A percentile compares a stretch with the other conserved stretches of the same genome.
phyloP scores from a whole-genome alignment of 2,329 filamentous ascomycete species.

The Chrysosporium queenslandicum region DNA sequence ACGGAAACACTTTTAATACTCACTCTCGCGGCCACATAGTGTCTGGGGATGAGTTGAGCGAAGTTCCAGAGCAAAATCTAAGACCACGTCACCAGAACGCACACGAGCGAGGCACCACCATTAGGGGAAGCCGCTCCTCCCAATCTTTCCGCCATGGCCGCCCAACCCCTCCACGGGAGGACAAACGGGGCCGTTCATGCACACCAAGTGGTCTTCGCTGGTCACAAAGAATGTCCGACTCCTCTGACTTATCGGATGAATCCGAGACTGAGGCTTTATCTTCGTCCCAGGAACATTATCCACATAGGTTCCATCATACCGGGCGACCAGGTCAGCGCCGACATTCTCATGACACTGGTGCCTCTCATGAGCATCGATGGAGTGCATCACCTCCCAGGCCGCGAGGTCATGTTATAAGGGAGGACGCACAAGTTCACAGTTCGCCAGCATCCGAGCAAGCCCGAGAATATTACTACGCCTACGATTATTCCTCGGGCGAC shows the following conservation, averaged over 20 bases:
- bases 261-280: neutral
- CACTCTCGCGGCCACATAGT: neutral
- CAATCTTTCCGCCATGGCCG: constrained; percentile 5
- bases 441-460: neutral
- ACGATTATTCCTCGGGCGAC: constrained; percentile 6
- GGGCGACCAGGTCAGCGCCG: neutral
- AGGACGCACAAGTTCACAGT: neutral
- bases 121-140: constrained; percentile 6
- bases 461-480: neutral
- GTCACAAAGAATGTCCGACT: neutral
- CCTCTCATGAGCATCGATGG: neutral
- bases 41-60: neutral
- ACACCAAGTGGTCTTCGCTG: constrained; percentile 9
- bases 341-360: constrained; percentile 5
- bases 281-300: neutral
- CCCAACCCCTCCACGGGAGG: neutral
- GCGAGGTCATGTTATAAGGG: neutral
- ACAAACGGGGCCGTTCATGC: constrained; percentile 7
- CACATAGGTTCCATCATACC: neutral
- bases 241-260: neutral
- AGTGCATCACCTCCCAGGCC: neutral
- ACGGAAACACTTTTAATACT: neutral
- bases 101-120: neutral
- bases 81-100: neutral
- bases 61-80: neutral